A percentile compares a stretch with the other conserved stretches of the same genome.
These are phyloP conservation scores for Phytopythium chamaehyphon DNA, from an alignment of 352 stramenopile genomes.

Conservation along the genomic window DNA sequence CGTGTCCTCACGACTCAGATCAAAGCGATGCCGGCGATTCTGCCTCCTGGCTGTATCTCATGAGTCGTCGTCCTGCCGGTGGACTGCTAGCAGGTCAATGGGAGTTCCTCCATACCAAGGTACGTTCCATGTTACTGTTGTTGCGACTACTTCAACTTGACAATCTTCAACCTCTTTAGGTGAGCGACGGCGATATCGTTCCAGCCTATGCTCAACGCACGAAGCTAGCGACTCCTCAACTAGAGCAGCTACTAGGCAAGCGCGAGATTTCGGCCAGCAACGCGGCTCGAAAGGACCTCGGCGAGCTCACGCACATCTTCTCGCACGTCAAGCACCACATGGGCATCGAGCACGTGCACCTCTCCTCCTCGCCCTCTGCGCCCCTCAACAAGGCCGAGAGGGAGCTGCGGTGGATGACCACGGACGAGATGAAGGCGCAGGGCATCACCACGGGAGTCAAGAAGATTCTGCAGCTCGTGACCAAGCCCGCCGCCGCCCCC, in stretches of 20 bases:
- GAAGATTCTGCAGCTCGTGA: constrained; percentile 76
- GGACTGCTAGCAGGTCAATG: constrained; percentile 83
- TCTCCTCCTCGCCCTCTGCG: constrained; percentile 11
- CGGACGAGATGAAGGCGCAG: constrained; percentile 60
- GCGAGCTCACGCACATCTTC: constrained; percentile 85
- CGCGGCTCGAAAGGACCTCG: constrained; percentile 45
- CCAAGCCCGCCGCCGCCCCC: constrained; percentile 8
- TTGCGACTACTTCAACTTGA: neutral
- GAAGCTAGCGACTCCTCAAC: constrained; percentile 36
- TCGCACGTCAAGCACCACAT: constrained; percentile 90
- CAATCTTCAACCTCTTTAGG: constrained; percentile 21
- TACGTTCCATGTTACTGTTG: constrained; percentile 4
- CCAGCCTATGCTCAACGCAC: constrained; percentile 60
- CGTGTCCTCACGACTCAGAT: constrained; percentile 12
- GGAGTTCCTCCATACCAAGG: constrained; percentile 85
- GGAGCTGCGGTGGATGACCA: constrained; percentile 70
- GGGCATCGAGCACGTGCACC: constrained; percentile 82
- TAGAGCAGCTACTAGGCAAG: constrained; percentile 34
- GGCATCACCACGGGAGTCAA: constrained; percentile 87
- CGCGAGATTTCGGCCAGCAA: constrained; percentile 10
- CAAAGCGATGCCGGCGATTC: constrained; percentile 10
- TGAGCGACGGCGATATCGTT: constrained; percentile 58
- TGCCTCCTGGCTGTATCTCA: constrained; percentile 66
- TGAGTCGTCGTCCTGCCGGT: constrained; percentile 65
- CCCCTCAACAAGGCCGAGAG: constrained; percentile 12